Percentiles rank a stretch among this genome's conserved stretches.
phyloP scores from a whole-genome alignment of 257 asterid genomes.

The Rubia yunnanensis region DNA sequence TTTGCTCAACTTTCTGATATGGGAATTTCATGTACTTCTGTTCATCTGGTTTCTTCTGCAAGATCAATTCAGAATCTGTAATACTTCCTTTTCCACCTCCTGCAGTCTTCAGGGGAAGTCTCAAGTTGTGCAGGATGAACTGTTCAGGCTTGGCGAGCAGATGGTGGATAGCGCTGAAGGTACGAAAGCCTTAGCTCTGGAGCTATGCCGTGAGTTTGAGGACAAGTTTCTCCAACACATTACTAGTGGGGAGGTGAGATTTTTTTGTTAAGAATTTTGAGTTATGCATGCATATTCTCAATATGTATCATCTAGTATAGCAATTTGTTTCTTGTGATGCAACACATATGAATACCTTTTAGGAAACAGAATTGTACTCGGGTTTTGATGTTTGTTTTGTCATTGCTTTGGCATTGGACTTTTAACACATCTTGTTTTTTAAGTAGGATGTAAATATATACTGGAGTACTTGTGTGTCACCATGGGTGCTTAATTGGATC shows the following conservation, averaged over 20 bases:
- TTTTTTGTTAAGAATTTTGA: background rate
- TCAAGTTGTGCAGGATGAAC: constrained; percentile 90
- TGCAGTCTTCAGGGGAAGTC: constrained; percentile 96
- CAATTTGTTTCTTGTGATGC: too few relatives aligned
- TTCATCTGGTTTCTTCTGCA: background rate
- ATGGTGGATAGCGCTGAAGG: constrained; percentile 93
- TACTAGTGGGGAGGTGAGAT: constrained; percentile 74
- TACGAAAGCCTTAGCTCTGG: constrained; percentile 89
- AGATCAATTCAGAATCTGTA: constrained; percentile 4
- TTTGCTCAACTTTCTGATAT: background rate
- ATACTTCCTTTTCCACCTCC: constrained; percentile 11
- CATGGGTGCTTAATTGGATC: background rate
- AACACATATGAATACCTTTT: too few relatives aligned
- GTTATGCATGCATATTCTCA: background rate
- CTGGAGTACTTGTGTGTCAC: background rate
- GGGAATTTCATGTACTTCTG: background rate
- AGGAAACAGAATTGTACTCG: background rate
- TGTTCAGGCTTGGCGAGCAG: constrained; percentile 85
- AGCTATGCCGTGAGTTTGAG: constrained; percentile 99
- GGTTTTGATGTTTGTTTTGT: background rate
- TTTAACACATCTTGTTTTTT: background rate
- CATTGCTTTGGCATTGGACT: too few relatives aligned
- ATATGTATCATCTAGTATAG: too few relatives aligned
- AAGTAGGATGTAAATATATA: background rate
- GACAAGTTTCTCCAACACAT: constrained; percentile 98